Evolutionary conservation across 139 green algal species (phyloP).

Genomic region (Dunaliella sp.): DNA sequence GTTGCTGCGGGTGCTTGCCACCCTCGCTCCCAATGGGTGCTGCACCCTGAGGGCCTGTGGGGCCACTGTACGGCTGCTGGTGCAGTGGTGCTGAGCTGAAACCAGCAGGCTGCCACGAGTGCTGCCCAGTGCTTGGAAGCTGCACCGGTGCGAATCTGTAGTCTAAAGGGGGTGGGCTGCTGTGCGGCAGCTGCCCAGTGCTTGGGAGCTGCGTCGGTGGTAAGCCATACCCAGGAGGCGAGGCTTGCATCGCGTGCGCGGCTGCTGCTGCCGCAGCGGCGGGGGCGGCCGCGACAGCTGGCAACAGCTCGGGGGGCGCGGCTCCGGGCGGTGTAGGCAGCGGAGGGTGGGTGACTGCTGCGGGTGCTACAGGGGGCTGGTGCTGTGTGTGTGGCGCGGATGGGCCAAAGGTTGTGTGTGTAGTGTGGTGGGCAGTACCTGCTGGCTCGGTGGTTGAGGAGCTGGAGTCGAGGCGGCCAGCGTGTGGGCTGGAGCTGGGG

Average conservation of each 20-base stretch:
- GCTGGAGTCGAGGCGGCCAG: not conserved
- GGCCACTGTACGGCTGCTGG: conserved; percentile 4
- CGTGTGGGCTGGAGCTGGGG: not conserved
- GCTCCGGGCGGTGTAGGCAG: not conserved
- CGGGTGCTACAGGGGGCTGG: not conserved
- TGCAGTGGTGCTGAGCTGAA: not conserved
- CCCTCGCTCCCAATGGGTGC: not conserved
- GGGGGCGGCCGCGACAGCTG: not conserved
- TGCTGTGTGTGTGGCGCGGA: not conserved
- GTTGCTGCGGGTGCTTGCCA: conserved; percentile 5
- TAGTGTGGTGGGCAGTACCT: not conserved
- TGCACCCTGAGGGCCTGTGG: not conserved
- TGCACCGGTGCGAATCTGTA: too few species aligned
- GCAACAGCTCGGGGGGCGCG: not conserved
- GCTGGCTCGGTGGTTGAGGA: not conserved
- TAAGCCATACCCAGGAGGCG: conserved; percentile 1
- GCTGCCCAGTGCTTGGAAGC: too few species aligned
- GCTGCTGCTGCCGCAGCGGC: conserved; percentile 10
- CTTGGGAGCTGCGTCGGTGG: not conserved
- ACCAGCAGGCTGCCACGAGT: too few species aligned
- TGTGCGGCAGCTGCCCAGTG: not conserved
- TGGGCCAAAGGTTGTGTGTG: not conserved
- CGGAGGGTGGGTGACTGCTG: not conserved
- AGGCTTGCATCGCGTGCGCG: not conserved
- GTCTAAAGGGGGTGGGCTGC: not conserved